phyloP scores from a whole-genome alignment of 2,329 filamentous ascomycete genomes.

The Grosmannia clavigera region DNA sequence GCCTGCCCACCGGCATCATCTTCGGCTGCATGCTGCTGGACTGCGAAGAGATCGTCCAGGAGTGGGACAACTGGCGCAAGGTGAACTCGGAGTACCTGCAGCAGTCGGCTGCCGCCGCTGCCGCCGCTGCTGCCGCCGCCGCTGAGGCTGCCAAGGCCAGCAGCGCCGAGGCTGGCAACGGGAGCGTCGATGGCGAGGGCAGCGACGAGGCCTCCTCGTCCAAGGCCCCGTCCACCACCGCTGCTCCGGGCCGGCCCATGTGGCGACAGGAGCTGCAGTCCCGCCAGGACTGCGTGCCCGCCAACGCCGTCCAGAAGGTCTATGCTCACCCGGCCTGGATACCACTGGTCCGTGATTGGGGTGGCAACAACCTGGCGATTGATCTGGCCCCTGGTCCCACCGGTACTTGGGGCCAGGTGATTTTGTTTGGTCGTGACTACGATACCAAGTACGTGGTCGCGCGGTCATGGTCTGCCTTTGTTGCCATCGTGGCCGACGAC shows the following conservation, averaged over 20 bases:
- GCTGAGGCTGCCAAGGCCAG: conserved; percentile 29
- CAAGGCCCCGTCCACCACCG: conserved; percentile 34
- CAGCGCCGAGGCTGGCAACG: conserved; percentile 22
- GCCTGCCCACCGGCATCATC: conserved; percentile 79
- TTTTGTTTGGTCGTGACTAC: conserved; percentile 93
- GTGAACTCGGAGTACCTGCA: conserved; percentile 84
- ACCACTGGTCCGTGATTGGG: conserved; percentile 91
- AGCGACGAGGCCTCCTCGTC: conserved; percentile 55
- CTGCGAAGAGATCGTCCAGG: conserved; percentile 94
- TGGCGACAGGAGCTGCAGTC: conserved; percentile 81
- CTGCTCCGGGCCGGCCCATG: conserved; percentile 35
- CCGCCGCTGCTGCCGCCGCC: conserved; percentile 59
- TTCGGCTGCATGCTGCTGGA: conserved; percentile 93
- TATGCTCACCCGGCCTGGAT: conserved; percentile 96
- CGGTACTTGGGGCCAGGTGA: conserved; percentile 92
- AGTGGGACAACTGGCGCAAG: conserved; percentile 92
- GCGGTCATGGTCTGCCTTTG: conserved; percentile 77
- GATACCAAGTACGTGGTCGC: conserved; percentile 97
- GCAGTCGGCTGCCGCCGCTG: conserved; percentile 46
- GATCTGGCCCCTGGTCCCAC: conserved; percentile 83
- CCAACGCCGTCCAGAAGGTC: conserved; percentile 76
- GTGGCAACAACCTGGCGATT: conserved; percentile 91
- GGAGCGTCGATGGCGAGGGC: conserved; percentile 47
- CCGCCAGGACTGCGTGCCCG: conserved; percentile 78
- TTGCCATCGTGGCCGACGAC: conserved; percentile 82